These are phyloP conservation scores for Eucalyptus marginata DNA, from an alignment of 345 rosid genomes.

Conservation along the genomic window DNA sequence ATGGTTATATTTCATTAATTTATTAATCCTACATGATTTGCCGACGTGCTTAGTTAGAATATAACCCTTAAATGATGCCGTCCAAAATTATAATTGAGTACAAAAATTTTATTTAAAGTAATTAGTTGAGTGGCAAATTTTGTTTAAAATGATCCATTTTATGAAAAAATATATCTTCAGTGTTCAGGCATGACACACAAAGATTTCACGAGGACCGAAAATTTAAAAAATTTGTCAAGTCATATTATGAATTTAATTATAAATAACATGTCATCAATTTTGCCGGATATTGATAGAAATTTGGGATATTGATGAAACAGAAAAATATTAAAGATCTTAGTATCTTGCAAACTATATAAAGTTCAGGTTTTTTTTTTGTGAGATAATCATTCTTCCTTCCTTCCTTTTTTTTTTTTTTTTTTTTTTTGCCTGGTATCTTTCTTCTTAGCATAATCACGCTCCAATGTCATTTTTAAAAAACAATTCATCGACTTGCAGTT, in stretches of 20 bases:
- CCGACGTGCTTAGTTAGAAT: rapidly evolving
- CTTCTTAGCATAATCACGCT: neutral
- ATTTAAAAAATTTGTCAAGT: rapidly evolving
- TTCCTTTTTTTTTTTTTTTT: rapidly evolving
- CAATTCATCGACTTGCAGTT: neutral
- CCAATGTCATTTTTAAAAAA: neutral
- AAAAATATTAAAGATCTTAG: neutral
- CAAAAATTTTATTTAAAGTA: too few relatives aligned
- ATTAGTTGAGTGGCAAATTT: rapidly evolving
- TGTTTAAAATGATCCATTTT: too few relatives aligned
- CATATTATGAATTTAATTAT: too few relatives aligned
- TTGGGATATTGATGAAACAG: rapidly evolving
- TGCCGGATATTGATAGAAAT: rapidly evolving
- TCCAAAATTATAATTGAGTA: too few relatives aligned
- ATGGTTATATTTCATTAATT: too few relatives aligned
- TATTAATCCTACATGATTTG: rapidly evolving
- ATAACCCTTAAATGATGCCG: rapidly evolving
- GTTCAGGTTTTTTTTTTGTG: rapidly evolving
- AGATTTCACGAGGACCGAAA: rapidly evolving
- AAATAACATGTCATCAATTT: rapidly evolving
- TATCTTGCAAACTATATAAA: rapidly evolving
- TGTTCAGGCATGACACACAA: too few relatives aligned
- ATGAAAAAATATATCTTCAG: too few relatives aligned
- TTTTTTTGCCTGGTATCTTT: neutral
- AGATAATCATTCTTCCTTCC: neutral